Base-by-base conservation (phyloP, 106 monocot species). In the Dioscorea alata region DNA sequence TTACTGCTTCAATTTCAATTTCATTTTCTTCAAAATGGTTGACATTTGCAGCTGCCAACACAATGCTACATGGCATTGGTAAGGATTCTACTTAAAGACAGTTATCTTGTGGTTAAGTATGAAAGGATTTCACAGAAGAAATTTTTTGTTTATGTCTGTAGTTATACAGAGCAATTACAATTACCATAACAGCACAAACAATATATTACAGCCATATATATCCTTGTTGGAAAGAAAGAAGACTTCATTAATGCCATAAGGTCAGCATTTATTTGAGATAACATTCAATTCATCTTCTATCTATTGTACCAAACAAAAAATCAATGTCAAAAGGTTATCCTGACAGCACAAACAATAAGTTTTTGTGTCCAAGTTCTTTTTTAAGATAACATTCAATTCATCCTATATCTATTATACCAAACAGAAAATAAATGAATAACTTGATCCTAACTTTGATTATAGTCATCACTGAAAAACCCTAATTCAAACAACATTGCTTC, bases 11-110 rank as follows among this genome's bases (percentile, higher is more conserved):
- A n/a, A n/a, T n/a, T n/a, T n/a, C n/a, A n/a, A n/a, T n/a, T n/a
- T n/a, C n/a, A n/a, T n/a, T n/a, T n/a, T n/a, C n/a, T n/a, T n/a
- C n/a, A n/a, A n/a, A n/a, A n/a, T n/a, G n/a, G n/a, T 17, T 28
- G 2, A 49, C 16, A 68, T 69, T 79, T 91, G 85, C 88, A 95
- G 94, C 62, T 95, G 66, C 81, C 84, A 20, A 95, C 94, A 50
- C 91, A 95, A 58, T 84, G 83, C 69, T 91, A 91, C 70, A 85
- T 76, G 79, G 91, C 94, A 67, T 7, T 91, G 85, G 94, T 95
- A 74, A 86, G 94, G 65, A 16, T 53, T 4, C 53, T 53, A 18
- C 18, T 53, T 53, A 4, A 53, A 53, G 34, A 34, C 7, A 4
- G 19, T 48, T n/a, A 65, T 12, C 53, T 53, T 65, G 42, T 65